A percentile compares a stretch with the other conserved stretches of the same genome.
Evolutionary conservation across 257 asterid species (phyloP).

Genomic region (Ophiorrhiza pumila): DNA sequence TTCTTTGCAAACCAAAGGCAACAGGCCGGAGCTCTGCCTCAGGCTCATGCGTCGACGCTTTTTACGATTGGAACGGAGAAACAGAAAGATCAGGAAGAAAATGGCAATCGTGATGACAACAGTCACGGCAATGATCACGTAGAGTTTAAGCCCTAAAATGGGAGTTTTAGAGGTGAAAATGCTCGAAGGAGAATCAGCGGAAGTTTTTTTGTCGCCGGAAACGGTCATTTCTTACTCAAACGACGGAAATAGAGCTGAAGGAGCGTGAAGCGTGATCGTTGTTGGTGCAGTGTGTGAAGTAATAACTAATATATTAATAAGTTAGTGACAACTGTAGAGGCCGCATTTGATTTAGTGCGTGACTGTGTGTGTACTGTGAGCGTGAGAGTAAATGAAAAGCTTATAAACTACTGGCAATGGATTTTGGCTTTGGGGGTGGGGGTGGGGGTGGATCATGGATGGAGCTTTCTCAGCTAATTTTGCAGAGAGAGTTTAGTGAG

Average conservation of each 20-base stretch:
- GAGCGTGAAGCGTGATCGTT: conserved; percentile 1
- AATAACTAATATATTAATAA: conserved; percentile 7
- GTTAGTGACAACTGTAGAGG: conserved; percentile 7
- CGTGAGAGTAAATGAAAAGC: conserved; percentile 7
- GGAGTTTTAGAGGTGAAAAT: conserved; percentile 57
- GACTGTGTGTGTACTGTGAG: background rate
- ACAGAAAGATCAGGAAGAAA: conserved; percentile 41
- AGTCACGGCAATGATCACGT: conserved; percentile 53
- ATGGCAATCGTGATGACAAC: conserved; percentile 37
- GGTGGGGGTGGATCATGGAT: background rate
- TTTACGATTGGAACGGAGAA: conserved; percentile 40
- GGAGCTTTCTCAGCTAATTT: background rate
- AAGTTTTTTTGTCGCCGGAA: conserved; percentile 34
- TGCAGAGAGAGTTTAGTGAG: background rate
- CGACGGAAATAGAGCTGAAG: background rate
- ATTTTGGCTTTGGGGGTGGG: too few relatives aligned
- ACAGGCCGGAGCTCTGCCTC: conserved; percentile 42
- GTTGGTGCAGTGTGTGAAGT: background rate
- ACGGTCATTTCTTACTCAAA: conserved; percentile 40
- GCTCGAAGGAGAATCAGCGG: conserved; percentile 23
- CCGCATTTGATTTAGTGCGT: conserved; percentile 13
- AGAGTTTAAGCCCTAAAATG: conserved; percentile 64
- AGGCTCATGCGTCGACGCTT: conserved; percentile 39
- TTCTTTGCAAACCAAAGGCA: conserved; percentile 57
- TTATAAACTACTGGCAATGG: background rate